phyloP scores from a whole-genome alignment of 495 filamentous ascomycete genomes.

The Pseudoneurospora amorphoporcata region DNA sequence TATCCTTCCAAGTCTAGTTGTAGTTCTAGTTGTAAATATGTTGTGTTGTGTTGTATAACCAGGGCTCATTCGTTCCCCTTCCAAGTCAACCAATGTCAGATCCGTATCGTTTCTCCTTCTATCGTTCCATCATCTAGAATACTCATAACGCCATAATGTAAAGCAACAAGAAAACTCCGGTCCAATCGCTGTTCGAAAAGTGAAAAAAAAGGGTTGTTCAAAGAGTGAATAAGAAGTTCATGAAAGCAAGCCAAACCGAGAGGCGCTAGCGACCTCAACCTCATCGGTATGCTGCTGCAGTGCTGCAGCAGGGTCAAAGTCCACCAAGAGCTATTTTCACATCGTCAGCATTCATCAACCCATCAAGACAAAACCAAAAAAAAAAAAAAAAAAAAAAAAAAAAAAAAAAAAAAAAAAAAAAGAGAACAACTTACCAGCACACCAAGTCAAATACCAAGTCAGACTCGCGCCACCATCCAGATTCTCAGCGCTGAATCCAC shows the following conservation, averaged over 20 bases:
- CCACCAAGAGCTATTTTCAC: background rate
- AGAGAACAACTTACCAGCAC: slow-evolving; percentile 44
- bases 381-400: background rate
- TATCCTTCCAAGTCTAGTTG: background rate
- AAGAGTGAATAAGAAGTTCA: background rate
- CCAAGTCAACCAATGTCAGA: no score
- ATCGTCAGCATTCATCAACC: background rate
- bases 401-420: background rate
- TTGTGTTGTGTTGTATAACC: no score
- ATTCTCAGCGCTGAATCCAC: background rate
- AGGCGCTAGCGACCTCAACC: background rate
- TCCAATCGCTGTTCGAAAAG: background rate
- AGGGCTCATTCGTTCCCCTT: no score
- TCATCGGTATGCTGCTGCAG: background rate
- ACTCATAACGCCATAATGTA: no score
- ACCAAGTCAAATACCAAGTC: slow-evolving; percentile 82
- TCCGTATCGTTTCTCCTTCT: no score
- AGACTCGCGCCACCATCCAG: slow-evolving; percentile 71
- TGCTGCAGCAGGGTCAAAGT: background rate
- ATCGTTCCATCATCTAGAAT: no score
- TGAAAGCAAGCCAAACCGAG: background rate
- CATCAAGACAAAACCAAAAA: background rate
- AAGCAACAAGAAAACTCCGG: background rate
- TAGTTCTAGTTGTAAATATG: background rate
- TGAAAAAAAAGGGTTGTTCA: background rate